Evolutionary conservation across 257 asterid genomes (phyloP).

Genomic region (Przewalskia tangutica): DNA sequence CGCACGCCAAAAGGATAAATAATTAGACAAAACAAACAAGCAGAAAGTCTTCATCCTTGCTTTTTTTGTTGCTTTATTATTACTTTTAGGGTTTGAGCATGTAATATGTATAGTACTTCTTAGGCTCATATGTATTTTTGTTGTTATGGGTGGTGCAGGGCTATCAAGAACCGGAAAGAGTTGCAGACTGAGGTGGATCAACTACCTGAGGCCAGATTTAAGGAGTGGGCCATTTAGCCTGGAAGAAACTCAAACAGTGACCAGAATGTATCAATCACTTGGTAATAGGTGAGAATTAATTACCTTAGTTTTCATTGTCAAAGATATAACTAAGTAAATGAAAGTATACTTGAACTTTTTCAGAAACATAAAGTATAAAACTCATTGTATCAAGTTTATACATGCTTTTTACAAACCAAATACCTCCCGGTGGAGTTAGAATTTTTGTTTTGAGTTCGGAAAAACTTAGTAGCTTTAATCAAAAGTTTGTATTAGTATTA

Average conservation of each 20-base stretch:
- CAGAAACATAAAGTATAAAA: neutral
- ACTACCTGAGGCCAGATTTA: neutral
- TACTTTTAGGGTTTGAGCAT: neutral
- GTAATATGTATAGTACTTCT: neutral
- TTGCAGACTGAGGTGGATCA: constrained; percentile 5
- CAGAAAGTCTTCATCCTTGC: neutral
- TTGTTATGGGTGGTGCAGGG: neutral
- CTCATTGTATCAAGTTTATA: no score
- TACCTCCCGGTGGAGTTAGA: no score
- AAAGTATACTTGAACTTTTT: neutral
- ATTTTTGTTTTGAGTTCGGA: neutral
- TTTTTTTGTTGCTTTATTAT: neutral
- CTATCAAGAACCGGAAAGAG: constrained; percentile 1
- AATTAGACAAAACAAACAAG: no score
- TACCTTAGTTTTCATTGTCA: neutral
- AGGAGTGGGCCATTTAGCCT: constrained; percentile 1
- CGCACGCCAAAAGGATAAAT: no score
- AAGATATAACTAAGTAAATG: neutral
- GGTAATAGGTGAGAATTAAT: neutral
- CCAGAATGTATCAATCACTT: neutral
- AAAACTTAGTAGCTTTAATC: neutral
- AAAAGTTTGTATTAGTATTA: no score
- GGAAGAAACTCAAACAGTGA: neutral
- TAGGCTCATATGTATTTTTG: neutral
- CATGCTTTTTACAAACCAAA: no score